A percentile compares a stretch with the other conserved stretches of the same genome.
Conservation (phyloP, 164 flowering plant species). For the Cinnamomum micranthum region DNA sequence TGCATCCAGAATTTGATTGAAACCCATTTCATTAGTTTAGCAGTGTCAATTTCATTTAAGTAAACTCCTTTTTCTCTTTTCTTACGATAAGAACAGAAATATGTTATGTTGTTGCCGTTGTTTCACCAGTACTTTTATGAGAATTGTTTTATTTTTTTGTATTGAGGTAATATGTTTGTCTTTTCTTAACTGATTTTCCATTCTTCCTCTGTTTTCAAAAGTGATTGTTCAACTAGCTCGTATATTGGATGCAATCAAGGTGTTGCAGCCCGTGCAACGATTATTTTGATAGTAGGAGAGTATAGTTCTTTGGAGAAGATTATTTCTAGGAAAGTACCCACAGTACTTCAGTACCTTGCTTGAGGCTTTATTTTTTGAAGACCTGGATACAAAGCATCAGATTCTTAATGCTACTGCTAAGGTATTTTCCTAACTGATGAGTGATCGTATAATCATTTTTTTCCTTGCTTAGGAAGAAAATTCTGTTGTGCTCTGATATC, state of each 20-base stretch:
- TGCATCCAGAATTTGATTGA: neutral
- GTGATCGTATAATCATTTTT: too few species aligned
- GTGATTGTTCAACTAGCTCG: slow-evolving; percentile 71
- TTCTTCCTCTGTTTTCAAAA: slow-evolving; percentile 30
- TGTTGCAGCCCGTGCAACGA: slow-evolving; percentile 81
- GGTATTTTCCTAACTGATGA: slow-evolving; percentile 34
- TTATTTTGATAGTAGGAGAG: slow-evolving; percentile 91
- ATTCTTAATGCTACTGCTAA: slow-evolving; percentile 65
- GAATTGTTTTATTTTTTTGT: neutral
- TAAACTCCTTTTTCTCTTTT: neutral
- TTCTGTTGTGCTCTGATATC: too few species aligned
- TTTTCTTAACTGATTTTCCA: slow-evolving; percentile 4
- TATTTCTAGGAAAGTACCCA: slow-evolving; percentile 51
- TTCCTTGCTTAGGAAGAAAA: too few species aligned
- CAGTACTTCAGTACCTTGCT: slow-evolving; percentile 72
- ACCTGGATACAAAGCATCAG: slow-evolving; percentile 81
- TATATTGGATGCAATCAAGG: slow-evolving; percentile 73
- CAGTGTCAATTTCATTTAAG: neutral
- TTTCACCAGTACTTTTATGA: neutral
- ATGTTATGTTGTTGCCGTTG: neutral
- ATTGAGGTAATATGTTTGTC: neutral
- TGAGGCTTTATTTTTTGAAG: slow-evolving; percentile 64
- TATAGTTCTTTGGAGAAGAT: slow-evolving; percentile 57
- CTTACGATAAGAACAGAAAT: neutral
- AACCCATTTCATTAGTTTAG: neutral